Evolutionary conservation across 495 filamentous ascomycete species (phyloP).

Genomic region (Talaromyces wortmannii): DNA sequence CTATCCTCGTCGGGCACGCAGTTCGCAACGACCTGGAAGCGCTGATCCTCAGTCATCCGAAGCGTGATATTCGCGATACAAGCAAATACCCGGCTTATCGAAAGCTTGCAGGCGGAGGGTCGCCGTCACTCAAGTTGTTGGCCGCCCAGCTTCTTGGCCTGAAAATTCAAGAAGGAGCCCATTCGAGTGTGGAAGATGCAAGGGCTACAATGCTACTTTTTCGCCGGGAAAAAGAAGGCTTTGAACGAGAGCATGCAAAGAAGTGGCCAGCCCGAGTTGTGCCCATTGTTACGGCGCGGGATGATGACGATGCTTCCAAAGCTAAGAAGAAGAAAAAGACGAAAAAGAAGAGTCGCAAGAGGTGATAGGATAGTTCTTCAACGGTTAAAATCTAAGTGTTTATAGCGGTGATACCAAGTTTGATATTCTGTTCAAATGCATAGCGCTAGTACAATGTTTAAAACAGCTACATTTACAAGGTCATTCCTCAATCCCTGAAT

Average conservation of each 20-base stretch:
- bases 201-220: constrained; percentile 84
- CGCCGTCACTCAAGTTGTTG: constrained; percentile 69
- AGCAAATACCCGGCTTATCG: constrained; percentile 67
- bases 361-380: constrained; percentile 17
- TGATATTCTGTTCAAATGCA: not conserved
- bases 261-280: constrained; percentile 47
- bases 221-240: constrained; percentile 67
- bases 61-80: constrained; percentile 76
- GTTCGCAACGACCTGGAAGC: constrained; percentile 77
- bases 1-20: constrained; percentile 86
- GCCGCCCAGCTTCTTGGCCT: constrained; percentile 72
- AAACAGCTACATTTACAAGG: not conserved
- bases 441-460: not conserved
- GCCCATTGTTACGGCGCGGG: constrained; percentile 28
- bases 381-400: not conserved
- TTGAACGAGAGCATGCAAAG: constrained; percentile 71
- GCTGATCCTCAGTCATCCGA: constrained; percentile 68
- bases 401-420: constrained; percentile 1
- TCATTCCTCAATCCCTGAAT: not conserved
- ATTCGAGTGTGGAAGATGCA: constrained; percentile 82
- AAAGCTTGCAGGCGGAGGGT: constrained; percentile 66
- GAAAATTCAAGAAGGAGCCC: constrained; percentile 73
- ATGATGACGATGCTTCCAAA: constrained; percentile 30
- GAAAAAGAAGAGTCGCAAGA: constrained; percentile 41
- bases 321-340: constrained; percentile 47